Evolutionary conservation across 768 basidiomycete genomes (phyloP), one percentile per base, ranked within the genome.

Genomic region (Psilocybe subaeruginosa): DNA sequence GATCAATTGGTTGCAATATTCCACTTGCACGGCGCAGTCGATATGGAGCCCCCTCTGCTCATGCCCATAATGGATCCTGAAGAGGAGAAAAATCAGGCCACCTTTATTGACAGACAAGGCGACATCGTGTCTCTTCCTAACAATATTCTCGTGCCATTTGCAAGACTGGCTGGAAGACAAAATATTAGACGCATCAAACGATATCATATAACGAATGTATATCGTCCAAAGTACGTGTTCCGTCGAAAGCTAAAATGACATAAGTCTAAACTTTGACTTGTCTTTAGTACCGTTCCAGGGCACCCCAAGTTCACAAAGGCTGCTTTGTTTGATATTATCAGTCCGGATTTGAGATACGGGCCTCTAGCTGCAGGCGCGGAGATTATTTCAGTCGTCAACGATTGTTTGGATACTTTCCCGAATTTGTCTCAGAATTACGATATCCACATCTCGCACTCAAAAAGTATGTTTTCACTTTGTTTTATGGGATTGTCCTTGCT

Each of bases 11-110:
- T 84, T 2, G 78, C 88, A 1, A 87, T 95, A 16, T 96, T 97
- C 73, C 85, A 89, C 39, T 81, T 96, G 4, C 96, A 96, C 69
- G 96, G 96, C 5, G 95, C 96, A 3, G 86, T 97, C 1, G 87
- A 95, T 64, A 89, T 90, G 74, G 91, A 92, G 66, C 90, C 94
- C 0, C 90, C 94, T 0, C 73, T 96, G n/a, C 78, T 97, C 9
- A 85, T 93, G 72, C 95, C 91, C 0, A 80, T 85, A 1, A 80
- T 84, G 51, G 82, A 87, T 31, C 76, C 80, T 3, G 85, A 86
- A 16, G 88, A 91, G 31, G 85, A 88, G 33, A 81, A 82, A 45
- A 83, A 80, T 6, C 85, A 88, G 30, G 92, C 90, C 2, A 78
- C 86, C 5, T 86, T 93, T 64, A 82, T 98, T 31, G 95, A 97